A percentile compares a stretch with the other conserved stretches of the same genome.
These are phyloP conservation scores for Plasmopara viticola DNA, from an alignment of 352 stramenopile genomes.

Conservation along the genomic window DNA sequence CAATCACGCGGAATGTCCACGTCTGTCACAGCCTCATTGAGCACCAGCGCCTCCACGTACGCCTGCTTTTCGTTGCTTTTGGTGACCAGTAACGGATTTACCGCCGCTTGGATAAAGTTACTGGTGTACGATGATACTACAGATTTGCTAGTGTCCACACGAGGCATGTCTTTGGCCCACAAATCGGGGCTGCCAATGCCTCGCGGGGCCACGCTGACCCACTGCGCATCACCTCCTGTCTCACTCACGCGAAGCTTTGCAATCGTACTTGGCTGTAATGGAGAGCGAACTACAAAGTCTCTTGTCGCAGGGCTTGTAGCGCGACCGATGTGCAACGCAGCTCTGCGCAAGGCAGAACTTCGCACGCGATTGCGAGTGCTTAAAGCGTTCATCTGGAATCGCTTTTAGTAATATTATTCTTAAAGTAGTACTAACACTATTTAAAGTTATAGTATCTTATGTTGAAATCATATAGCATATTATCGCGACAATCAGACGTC, in stretches of 20 bases:
- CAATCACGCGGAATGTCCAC: conserved; percentile 52
- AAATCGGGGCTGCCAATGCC: conserved; percentile 57
- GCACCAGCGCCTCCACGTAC: conserved; percentile 60
- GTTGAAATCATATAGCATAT: no score
- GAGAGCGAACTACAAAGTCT: conserved; percentile 33
- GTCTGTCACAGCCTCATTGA: conserved; percentile 61
- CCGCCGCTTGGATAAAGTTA: conserved; percentile 57
- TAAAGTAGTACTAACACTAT: no score
- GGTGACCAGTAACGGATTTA: conserved; percentile 38
- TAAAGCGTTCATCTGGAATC: background rate
- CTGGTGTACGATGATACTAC: conserved; percentile 32
- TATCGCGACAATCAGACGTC: no score
- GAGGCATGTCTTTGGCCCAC: conserved; percentile 67
- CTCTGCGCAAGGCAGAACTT: conserved; percentile 13
- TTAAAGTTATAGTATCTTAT: no score
- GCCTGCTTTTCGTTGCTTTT: conserved; percentile 40
- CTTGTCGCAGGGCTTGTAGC: conserved; percentile 39
- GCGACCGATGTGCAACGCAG: conserved; percentile 38
- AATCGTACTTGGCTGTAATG: conserved; percentile 3
- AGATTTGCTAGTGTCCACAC: conserved; percentile 48
- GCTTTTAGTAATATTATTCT: no score
- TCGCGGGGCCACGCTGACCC: conserved; percentile 22
- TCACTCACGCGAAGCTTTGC: conserved; percentile 33
- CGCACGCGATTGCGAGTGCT: background rate
- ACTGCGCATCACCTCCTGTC: conserved; percentile 13